These are phyloP conservation scores for Globisporangium abappressorium DNA, from an alignment of 352 stramenopile genomes.

Conservation along the genomic window DNA sequence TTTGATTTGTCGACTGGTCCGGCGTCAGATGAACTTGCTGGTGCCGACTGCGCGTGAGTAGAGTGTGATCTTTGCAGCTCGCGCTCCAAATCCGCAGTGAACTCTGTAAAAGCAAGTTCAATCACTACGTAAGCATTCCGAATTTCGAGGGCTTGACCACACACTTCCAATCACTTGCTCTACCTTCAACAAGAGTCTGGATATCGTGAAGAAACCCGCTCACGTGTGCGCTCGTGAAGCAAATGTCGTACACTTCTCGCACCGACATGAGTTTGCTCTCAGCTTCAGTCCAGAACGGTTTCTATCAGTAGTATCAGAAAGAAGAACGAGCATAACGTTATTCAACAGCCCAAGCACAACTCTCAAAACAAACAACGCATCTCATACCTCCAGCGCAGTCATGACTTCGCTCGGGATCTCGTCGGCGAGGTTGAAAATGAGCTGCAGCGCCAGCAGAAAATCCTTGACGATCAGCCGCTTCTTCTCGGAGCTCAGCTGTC, in stretches of 20 bases:
- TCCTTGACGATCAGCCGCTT: conserved; percentile 46
- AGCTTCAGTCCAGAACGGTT: conserved; percentile 38
- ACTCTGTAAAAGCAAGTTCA: conserved; percentile 2
- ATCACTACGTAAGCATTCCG: not conserved
- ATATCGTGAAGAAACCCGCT: conserved; percentile 57
- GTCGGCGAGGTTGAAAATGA: conserved; percentile 38
- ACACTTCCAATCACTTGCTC: not conserved
- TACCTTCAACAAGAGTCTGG: conserved; percentile 45
- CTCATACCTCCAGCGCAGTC: conserved; percentile 26
- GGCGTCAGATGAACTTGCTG: not conserved
- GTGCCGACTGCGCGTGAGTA: not conserved
- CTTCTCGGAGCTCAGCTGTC: conserved; percentile 35
- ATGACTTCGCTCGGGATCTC: conserved; percentile 27
- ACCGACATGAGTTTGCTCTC: conserved; percentile 33
- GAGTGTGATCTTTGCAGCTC: conserved; percentile 10
- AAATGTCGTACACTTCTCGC: conserved; percentile 50
- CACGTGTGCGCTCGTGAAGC: conserved; percentile 54
- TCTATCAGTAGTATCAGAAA: conserved; percentile 22
- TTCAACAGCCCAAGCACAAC: not conserved
- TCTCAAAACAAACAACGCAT: not conserved
- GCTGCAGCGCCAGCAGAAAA: conserved; percentile 35
- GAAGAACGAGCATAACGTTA: too few relatives aligned
- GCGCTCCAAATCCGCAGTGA: conserved; percentile 8
- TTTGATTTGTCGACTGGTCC: conserved; percentile 14
- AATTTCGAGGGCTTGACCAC: not conserved